These are phyloP conservation scores for Lactifluus subvellereus DNA, from an alignment of 768 basidiomycete species.

Conservation along the genomic window DNA sequence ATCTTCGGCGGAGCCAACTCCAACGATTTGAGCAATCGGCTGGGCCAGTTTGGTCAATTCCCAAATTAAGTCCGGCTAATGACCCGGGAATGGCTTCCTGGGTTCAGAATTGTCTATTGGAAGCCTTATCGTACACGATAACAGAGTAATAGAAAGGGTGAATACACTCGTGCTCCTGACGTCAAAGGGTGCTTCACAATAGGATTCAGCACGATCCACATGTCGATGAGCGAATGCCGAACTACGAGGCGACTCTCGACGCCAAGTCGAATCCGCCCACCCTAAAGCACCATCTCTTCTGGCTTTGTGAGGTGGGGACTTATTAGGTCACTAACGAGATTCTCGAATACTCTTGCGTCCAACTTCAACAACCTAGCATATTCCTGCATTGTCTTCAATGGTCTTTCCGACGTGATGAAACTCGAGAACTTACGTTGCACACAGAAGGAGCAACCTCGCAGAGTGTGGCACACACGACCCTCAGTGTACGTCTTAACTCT, in stretches of 20 bases:
- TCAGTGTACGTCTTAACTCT: constrained; percentile 5
- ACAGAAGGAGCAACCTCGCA: constrained; percentile 10
- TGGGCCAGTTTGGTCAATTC: no score
- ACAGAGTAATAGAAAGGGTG: no score
- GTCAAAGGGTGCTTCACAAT: no score
- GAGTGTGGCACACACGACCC: constrained; percentile 7
- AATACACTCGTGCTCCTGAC: no score
- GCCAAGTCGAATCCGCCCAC: background rate
- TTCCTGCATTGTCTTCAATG: constrained; percentile 10
- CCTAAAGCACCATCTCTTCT: background rate
- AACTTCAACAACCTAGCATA: constrained; percentile 11
- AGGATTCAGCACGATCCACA: no score
- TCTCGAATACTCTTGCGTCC: constrained; percentile 13
- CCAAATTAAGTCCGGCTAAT: no score
- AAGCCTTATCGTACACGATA: no score
- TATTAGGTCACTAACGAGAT: constrained; percentile 7
- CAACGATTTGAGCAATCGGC: no score
- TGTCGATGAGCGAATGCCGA: background rate
- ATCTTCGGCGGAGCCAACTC: no score
- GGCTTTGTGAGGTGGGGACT: background rate
- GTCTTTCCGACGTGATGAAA: background rate
- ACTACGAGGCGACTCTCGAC: background rate
- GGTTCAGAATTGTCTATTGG: no score
- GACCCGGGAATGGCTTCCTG: no score
- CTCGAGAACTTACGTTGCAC: constrained; percentile 2